Base-by-base conservation (phyloP, 1,284 basidiomycete genomes). In the Ustilago sp. region DNA sequence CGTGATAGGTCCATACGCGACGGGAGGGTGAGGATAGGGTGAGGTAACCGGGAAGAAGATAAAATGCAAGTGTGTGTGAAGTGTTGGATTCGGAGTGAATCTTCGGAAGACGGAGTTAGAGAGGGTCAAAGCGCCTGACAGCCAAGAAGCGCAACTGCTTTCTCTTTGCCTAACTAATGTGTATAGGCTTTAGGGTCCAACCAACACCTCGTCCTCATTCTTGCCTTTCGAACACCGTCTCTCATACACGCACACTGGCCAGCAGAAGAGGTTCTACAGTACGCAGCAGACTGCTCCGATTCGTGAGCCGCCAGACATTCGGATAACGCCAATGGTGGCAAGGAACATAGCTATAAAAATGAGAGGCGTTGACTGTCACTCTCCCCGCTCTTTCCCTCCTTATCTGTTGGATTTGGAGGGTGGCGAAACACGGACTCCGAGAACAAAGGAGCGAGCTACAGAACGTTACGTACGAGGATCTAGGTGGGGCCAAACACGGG, bases 301-400 rank as follows among this genome's bases (percentile, higher is more conserved):
- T 38, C 77, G 77, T 17, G 69, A 72, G 12, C 63, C 59, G 31
- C 61, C 51, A 59, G 65, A 65, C 79, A 80, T 71, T n/a, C 71
- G 57, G 28, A 76, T 23, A 15, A 82, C 68, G n/a, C 80, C 80
- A n/a, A 67, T 57, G 4, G 75, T 62, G 38, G 80, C 81, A 32
- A 81, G 58, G 36, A 69, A 9, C 59, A 82, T 74, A n/a, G 71
- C 68, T 28, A 23, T 23, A 23, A 23, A 23, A 23, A 23, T 23
- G 23, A 2, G 23, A 23, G 23, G 23, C 23, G 23, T 23, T 23
- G 23, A 23, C 1, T 23, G 23, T 23, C 23, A 23, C 23, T 23
- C 23, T 23, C 23, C 23, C 23, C 23, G 23, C 23, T 23, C 23
- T 23, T 23, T 23, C 23, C 23, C 23, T 23, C 23, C 23, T 23